Conservation (phyloP, 2,329 filamentous ascomycete species). For the Aspergillus sclerotialis region DNA sequence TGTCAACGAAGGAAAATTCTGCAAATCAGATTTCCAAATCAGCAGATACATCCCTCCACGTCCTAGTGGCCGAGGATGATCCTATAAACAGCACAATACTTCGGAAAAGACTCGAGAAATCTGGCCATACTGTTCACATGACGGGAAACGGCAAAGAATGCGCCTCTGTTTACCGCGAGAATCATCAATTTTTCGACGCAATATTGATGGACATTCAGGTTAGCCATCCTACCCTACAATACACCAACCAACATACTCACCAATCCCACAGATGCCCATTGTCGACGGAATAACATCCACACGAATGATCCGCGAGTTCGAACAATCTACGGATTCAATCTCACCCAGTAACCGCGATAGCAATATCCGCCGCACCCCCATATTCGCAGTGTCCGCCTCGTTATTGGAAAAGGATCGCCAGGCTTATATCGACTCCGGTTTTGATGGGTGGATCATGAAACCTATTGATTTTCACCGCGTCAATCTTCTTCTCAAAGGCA, state of each 20-base stretch:
- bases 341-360: slow-evolving; percentile 24
- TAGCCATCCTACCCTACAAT: too few relatives aligned
- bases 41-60: slow-evolving; percentile 21
- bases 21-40: slow-evolving; percentile 1
- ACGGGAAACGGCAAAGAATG: slow-evolving; percentile 84
- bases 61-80: slow-evolving; percentile 81
- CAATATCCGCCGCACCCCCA: slow-evolving; percentile 60
- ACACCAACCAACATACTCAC: too few relatives aligned
- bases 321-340: slow-evolving; percentile 45
- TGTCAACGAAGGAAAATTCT: background rate
- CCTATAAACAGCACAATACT: slow-evolving; percentile 79
- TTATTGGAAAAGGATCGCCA: slow-evolving; percentile 43
- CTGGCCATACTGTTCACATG: slow-evolving; percentile 63
- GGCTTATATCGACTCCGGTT: slow-evolving; percentile 67
- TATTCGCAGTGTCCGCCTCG: slow-evolving; percentile 71
- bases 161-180: slow-evolving; percentile 60
- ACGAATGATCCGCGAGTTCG: slow-evolving; percentile 72
- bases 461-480: slow-evolving; percentile 76
- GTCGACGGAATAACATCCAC: slow-evolving; percentile 76
- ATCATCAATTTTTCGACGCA: slow-evolving; percentile 60
- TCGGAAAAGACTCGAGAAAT: slow-evolving; percentile 69
- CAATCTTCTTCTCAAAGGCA: slow-evolving; percentile 60
- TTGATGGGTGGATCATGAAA: slow-evolving; percentile 89
- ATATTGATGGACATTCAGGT: slow-evolving; percentile 89
- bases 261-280: slow-evolving; percentile 90